Conservation (phyloP, 2,329 filamentous ascomycete genomes). For the Hypoxylon sp. region DNA sequence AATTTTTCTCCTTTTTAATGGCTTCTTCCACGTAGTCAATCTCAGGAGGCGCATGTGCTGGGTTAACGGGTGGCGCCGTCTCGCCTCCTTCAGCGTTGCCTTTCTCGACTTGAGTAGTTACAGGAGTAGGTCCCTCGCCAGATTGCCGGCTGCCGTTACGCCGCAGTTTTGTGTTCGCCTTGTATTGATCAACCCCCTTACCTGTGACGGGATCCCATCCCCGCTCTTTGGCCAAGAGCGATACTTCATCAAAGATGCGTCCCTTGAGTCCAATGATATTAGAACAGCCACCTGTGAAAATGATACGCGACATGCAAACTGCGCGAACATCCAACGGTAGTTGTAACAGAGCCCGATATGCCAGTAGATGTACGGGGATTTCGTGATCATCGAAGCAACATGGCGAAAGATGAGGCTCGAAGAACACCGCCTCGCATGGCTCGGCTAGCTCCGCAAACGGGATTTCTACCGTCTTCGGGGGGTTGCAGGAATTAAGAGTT, state of each 20-base stretch:
- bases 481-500: conserved; percentile 62
- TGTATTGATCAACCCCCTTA: conserved; percentile 72
- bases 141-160: conserved; percentile 51
- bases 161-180: conserved; percentile 62
- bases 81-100: conserved; percentile 50
- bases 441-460: conserved; percentile 79
- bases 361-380: conserved; percentile 79
- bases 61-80: conserved; percentile 55
- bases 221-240: conserved; percentile 72
- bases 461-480: conserved; percentile 72
- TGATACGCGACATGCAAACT: conserved; percentile 87
- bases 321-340: conserved; percentile 87
- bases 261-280: conserved; percentile 83
- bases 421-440: conserved; percentile 82
- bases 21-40: conserved; percentile 71
- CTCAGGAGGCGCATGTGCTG: conserved; percentile 64
- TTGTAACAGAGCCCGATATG: conserved; percentile 81
- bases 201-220: conserved; percentile 86
- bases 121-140: conserved; percentile 43
- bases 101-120: conserved; percentile 36
- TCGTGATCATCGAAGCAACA: conserved; percentile 88
- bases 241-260: conserved; percentile 82
- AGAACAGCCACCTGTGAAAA: conserved; percentile 87
- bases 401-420: conserved; percentile 68
- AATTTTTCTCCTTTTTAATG: conserved; percentile 63